Evolutionary conservation across 371 early-diverging fungal species (phyloP), one percentile per base, ranked within the genome.

Genomic region (Syncephalastrum sp.): DNA sequence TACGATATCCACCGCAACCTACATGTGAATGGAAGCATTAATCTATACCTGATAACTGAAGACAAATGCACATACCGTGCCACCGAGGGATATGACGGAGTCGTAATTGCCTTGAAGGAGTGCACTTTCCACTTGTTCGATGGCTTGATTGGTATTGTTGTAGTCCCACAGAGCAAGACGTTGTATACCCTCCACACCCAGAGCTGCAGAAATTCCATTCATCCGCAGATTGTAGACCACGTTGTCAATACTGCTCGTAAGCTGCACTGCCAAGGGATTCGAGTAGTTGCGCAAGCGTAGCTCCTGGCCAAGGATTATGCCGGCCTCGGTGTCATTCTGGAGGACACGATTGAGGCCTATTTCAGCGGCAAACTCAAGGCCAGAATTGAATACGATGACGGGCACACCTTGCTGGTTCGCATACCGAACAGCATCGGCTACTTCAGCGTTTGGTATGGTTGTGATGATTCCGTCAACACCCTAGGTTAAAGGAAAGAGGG

Each of bases 361-460:
- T 29, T 62, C 57, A 21, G 42, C 51, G 1, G 81, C 81, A 33
- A 66, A 72, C 33, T 74, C 65, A 10, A 64, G 53, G 1, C 81
- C 81, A 0, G 69, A 56, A 55, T 81, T 81, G 47, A 69, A 67
- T 16, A 81, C 78, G 10, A 81, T 70, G n/a, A 81, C 63, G 41
- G 81, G 81, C 23, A 77, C 42, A 3, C 65, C 56, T 14, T 65
- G 53, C 5, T 65, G 33, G 3, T 57, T 25, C 14, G 74, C 72
- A 6, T 74, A 64, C 16, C 70, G 56, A 4, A 74, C 58, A 10
- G 81, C 70, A 14, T 56, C 42, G 24, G 67, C 70, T 15, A 77
- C 60, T 0, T 61, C 66, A 2, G 74, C 49, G 24, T 67, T 70
- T 12, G 78, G 78, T 5, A 81, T 81, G 15, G 76, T 70, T 15